These are phyloP conservation scores for Letharia columbiana DNA, from an alignment of 495 filamentous ascomycete species.

Conservation along the genomic window DNA sequence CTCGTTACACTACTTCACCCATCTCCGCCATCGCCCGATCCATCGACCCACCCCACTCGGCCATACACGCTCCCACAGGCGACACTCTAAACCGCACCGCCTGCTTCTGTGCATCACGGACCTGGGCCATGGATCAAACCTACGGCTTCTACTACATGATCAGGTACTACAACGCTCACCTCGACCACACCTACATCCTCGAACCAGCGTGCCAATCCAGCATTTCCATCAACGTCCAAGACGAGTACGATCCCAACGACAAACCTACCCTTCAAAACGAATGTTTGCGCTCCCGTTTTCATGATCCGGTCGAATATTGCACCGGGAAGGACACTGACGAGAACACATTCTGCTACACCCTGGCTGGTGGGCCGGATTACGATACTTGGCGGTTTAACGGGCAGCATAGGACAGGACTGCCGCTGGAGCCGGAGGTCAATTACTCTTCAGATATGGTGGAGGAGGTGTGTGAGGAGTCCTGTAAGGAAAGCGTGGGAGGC, in stretches of 20 bases:
- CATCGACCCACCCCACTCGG: neutral
- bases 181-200: neutral
- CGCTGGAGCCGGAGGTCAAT: neutral
- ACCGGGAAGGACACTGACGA: neutral
- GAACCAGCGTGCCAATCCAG: constrained; percentile 3
- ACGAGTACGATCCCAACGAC: neutral
- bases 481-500: neutral
- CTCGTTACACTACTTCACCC: neutral
- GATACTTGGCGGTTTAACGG: neutral
- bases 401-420: constrained; percentile 1
- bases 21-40: neutral
- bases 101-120: constrained; percentile 7
- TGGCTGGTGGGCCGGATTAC: neutral
- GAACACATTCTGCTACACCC: neutral
- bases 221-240: neutral
- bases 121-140: neutral
- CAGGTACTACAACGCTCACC: constrained; percentile 7
- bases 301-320: neutral
- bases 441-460: neutral
- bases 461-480: neutral
- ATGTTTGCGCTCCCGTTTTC: neutral
- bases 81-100: constrained; percentile 8
- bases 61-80: neutral
- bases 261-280: neutral
- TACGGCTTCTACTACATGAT: constrained; percentile 7